These are phyloP conservation scores for Amaranthus palmeri DNA, from an alignment of 148 eudicot genomes.

Conservation along the genomic window DNA sequence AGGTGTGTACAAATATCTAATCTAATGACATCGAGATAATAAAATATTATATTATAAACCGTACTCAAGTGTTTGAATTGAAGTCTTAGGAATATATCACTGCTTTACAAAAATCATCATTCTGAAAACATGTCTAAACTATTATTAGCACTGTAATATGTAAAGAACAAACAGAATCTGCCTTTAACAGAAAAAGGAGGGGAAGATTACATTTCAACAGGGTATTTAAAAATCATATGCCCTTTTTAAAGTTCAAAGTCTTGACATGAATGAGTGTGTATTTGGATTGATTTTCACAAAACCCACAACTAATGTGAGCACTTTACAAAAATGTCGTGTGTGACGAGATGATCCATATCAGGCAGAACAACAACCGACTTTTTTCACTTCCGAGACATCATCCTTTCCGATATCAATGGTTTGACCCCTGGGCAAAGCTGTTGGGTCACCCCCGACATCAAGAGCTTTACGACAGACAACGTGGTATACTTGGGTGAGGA, in stretches of 20 bases:
- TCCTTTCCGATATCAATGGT: slow-evolving; percentile 45
- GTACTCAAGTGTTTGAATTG: too few species aligned
- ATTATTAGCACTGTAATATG: neutral
- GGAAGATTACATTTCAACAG: too few species aligned
- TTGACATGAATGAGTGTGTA: slow-evolving; percentile 15
- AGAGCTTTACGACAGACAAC: slow-evolving; percentile 44
- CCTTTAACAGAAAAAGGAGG: neutral
- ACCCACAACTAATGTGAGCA: slow-evolving; percentile 14
- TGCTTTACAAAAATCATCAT: too few species aligned
- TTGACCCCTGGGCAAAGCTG: slow-evolving; percentile 39
- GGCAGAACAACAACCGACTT: slow-evolving; percentile 41
- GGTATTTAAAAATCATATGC: neutral
- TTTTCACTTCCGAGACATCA: slow-evolving; percentile 42
- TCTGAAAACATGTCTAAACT: neutral
- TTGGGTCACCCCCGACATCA: slow-evolving; percentile 33
- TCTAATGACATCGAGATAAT: too few species aligned
- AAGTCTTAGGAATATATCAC: too few species aligned
- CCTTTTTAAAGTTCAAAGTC: neutral
- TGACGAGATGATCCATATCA: slow-evolving; percentile 9
- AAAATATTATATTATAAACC: too few species aligned
- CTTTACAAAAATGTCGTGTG: slow-evolving; percentile 12
- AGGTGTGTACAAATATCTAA: too few species aligned
- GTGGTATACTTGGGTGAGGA: slow-evolving; percentile 38
- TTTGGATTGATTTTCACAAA: slow-evolving; percentile 9
- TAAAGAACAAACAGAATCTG: neutral